Percentiles rank a stretch among this genome's conserved stretches.
Conservation (phyloP, 345 rosid genomes). For the Eucalyptus grandis region DNA sequence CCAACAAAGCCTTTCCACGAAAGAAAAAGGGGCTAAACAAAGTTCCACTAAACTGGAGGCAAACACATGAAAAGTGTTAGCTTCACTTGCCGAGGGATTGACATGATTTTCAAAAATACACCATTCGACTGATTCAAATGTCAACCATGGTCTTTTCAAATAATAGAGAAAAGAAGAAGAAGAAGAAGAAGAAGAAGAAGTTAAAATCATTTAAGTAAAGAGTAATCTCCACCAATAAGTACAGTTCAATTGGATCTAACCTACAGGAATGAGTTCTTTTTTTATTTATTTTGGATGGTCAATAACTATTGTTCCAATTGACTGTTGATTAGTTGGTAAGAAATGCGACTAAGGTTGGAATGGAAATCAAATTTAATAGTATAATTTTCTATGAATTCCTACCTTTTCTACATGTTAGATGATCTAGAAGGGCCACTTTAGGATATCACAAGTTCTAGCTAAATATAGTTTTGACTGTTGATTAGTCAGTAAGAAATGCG, state of each 20-base stretch:
- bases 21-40: neutral
- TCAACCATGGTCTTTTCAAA: neutral
- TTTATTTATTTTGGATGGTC: neutral
- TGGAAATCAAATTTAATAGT: neutral
- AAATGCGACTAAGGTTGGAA: neutral
- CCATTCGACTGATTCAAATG: neutral
- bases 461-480: neutral
- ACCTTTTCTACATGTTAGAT: neutral
- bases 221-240: neutral
- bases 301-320: neutral
- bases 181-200: neutral
- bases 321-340: neutral
- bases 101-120: neutral
- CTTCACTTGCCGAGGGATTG: neutral
- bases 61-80: neutral
- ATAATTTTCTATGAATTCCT: neutral
- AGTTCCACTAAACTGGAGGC: neutral
- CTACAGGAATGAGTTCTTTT: neutral
- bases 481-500: neutral
- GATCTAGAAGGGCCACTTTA: neutral
- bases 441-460: neutral
- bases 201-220: neutral
- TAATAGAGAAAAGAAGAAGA: neutral
- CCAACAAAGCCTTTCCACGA: neutral
- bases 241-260: neutral